A percentile compares a stretch with the other conserved stretches of the same genome.
Evolutionary conservation across 1,139 yeast species (phyloP).

Genomic region (Geotrichum histeridarum): DNA sequence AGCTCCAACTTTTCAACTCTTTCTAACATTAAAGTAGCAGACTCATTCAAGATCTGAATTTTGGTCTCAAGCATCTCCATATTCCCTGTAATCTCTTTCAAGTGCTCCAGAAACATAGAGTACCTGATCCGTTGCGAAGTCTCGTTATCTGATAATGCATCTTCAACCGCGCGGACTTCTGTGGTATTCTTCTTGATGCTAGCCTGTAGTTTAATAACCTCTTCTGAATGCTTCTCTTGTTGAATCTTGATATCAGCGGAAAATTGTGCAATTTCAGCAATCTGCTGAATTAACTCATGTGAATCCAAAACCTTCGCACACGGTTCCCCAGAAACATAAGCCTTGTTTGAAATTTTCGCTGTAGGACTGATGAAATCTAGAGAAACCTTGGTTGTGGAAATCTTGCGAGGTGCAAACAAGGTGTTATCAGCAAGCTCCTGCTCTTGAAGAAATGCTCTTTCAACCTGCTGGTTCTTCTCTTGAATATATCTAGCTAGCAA

Average conservation of each 20-base stretch:
- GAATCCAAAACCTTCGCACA: neutral
- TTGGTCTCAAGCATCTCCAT: neutral
- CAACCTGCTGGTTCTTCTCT: conserved; percentile 2
- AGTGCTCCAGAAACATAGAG: neutral
- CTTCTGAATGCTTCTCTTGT: conserved; percentile 2
- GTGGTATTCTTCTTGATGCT: neutral
- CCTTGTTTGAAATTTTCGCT: neutral
- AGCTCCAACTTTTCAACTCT: neutral
- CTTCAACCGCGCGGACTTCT: neutral
- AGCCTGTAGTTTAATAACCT: neutral
- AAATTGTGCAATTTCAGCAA: conserved; percentile 5
- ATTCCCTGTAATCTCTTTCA: neutral
- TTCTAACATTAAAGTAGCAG: neutral
- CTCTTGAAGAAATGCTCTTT: neutral
- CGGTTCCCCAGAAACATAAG: neutral
- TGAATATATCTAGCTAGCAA: neutral
- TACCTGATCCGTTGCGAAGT: neutral
- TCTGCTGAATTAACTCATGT: conserved; percentile 5
- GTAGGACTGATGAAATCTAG: neutral
- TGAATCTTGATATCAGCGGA: conserved; percentile 6
- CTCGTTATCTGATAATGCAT: neutral
- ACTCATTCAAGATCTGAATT: neutral
- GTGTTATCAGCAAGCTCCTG: neutral
- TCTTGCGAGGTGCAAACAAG: neutral
- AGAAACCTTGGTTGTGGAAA: neutral